phyloP scores from a whole-genome alignment of 495 filamentous ascomycete genomes.

The Podospora anserina region DNA sequence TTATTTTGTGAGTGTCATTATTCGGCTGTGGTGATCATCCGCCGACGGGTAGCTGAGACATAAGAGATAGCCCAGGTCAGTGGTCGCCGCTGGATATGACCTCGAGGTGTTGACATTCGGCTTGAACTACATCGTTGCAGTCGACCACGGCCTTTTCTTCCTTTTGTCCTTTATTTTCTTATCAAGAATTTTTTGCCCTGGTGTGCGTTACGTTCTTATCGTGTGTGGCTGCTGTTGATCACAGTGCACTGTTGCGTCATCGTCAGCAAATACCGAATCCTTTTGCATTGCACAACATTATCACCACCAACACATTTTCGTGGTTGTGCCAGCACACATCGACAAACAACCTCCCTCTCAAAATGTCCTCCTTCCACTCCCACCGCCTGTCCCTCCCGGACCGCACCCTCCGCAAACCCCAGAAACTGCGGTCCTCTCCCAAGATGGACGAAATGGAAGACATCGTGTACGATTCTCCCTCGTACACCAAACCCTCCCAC shows the following conservation, averaged over 20 bases:
- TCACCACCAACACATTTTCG: neutral
- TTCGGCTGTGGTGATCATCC: neutral
- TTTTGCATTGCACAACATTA: slow-evolving; percentile 3
- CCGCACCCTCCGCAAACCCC: slow-evolving; percentile 1
- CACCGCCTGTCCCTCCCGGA: slow-evolving; percentile 10
- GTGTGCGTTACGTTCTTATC: slow-evolving; percentile 3
- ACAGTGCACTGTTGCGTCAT: neutral
- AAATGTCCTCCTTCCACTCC: slow-evolving; percentile 18
- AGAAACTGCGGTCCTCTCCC: neutral
- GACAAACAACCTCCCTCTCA: neutral
- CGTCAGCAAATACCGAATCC: neutral
- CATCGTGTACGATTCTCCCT: neutral
- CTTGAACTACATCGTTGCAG: slow-evolving; percentile 2
- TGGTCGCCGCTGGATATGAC: slow-evolving; percentile 16
- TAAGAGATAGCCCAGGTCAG: slow-evolving; percentile 9
- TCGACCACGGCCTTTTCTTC: neutral
- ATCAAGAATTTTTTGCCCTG: too few relatives aligned
- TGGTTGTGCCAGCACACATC: neutral
- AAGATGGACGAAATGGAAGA: slow-evolving; percentile 11
- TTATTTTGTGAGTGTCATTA: neutral
- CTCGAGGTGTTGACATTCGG: slow-evolving; percentile 10
- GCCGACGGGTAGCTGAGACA: slow-evolving; percentile 7
- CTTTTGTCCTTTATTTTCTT: too few relatives aligned
- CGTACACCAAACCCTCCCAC: neutral
- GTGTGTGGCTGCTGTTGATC: neutral